Conservation (phyloP, 306 rosid species). For the Sicyos edulis region DNA sequence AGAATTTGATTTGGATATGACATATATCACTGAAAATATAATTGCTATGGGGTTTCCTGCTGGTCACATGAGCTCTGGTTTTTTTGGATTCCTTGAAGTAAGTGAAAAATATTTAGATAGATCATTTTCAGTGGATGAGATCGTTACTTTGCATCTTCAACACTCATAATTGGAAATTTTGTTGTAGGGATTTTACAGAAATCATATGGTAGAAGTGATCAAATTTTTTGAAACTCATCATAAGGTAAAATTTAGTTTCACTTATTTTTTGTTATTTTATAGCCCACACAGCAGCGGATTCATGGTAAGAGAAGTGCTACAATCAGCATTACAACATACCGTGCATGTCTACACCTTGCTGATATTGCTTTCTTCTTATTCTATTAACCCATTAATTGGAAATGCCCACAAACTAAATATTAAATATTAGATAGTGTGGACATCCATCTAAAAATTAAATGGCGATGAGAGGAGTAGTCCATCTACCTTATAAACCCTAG, state of each 20-base stretch:
- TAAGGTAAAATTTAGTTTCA: conserved; percentile 42
- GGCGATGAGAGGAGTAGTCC: no score
- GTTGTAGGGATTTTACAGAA: conserved; percentile 85
- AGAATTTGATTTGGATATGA: conserved; percentile 85
- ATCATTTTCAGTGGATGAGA: conserved; percentile 19
- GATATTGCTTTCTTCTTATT: neutral
- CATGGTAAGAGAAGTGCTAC: neutral
- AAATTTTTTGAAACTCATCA: conserved; percentile 77
- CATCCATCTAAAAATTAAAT: no score
- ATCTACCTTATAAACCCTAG: no score
- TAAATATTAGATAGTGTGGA: no score
- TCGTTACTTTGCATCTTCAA: conserved; percentile 21
- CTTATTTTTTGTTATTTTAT: conserved; percentile 15
- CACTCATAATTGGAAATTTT: conserved; percentile 26
- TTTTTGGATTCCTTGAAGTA: conserved; percentile 89
- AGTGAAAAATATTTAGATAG: conserved; percentile 5
- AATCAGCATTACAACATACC: neutral
- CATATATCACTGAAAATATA: conserved; percentile 83
- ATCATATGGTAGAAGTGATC: conserved; percentile 95
- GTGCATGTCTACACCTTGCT: neutral
- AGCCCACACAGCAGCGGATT: neutral
- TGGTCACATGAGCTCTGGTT: conserved; percentile 83
- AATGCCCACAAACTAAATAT: conserved; percentile 19
- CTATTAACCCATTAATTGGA: neutral
- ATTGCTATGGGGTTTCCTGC: conserved; percentile 96